Conservation (phyloP, 805 yeast species). For the Torulaspora quercuum region DNA sequence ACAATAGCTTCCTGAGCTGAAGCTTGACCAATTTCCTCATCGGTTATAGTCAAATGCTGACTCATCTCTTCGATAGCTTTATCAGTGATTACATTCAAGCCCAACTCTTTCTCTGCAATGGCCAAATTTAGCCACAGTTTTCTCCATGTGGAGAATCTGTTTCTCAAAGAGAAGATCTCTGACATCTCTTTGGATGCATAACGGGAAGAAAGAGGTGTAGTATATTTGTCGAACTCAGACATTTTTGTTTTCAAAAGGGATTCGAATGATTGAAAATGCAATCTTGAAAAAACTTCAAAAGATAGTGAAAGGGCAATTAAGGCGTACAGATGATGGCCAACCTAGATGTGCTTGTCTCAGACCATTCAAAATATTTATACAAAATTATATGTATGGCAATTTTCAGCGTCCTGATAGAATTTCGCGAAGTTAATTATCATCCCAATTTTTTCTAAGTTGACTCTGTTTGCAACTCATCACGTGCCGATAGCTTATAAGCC, state of each 20-base stretch:
- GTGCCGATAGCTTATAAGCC: slow-evolving; percentile 48
- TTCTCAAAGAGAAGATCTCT: slow-evolving; percentile 82
- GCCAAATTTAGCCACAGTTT: slow-evolving; percentile 94
- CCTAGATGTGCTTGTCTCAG: too few relatives aligned
- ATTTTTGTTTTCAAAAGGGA: too few relatives aligned
- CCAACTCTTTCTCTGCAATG: slow-evolving; percentile 90
- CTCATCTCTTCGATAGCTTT: slow-evolving; percentile 89
- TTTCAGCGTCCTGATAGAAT: too few relatives aligned
- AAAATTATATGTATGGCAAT: too few relatives aligned
- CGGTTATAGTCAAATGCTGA: slow-evolving; percentile 74
- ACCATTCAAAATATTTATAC: too few relatives aligned
- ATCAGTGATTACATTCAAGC: slow-evolving; percentile 77
- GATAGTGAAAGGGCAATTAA: too few relatives aligned
- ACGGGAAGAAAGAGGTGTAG: slow-evolving; percentile 92
- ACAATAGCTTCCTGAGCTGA: slow-evolving; percentile 93
- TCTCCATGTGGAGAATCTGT: slow-evolving; percentile 97
- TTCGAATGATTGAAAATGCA: too few relatives aligned
- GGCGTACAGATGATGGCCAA: too few relatives aligned
- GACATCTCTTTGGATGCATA: slow-evolving; percentile 99
- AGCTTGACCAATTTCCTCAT: slow-evolving; percentile 88
- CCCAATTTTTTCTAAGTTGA: slow-evolving; percentile 15
- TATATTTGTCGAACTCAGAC: slow-evolving; percentile 62
- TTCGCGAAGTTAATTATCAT: too few relatives aligned
- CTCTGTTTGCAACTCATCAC: slow-evolving; percentile 17
- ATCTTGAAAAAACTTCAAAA: too few relatives aligned